Evolutionary conservation across 164 flowering plant genomes (phyloP), one percentile per base, ranked within the genome.

Genomic region (Magnolia officinalis): DNA sequence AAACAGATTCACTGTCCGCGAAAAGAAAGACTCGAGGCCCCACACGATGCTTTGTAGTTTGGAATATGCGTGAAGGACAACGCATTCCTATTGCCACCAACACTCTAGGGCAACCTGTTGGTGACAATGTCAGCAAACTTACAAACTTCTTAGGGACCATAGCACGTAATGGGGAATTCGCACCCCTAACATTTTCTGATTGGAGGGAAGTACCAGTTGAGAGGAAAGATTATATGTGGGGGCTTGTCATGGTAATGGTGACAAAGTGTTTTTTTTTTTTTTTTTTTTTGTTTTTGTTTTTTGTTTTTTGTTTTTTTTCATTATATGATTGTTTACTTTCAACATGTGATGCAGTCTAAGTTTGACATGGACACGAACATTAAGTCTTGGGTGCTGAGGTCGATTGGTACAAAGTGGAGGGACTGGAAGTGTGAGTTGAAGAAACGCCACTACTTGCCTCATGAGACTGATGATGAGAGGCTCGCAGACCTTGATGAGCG

Each of bases 391-490:
- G 83, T 81, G 31, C 10, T 83, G 63, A 50, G 69, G 71, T 73
- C 79, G 67, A 67, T 83, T 18, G 73, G 77, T 24, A 61, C 7
- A 21, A 81, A 74, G 71, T 83, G 83, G 83, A 81, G 69, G 68
- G 31, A 81, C 26, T 80, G 81, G 81, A 83, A 83, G 70, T 29
- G 78, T 21, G 45, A 63, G 3, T 70, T 83, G 20, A 83, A 83
- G 75, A 66, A 75, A 59, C 61, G 50, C 2, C 76, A 77, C 72
- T 83, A 76, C 76, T n/a, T 71, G 24, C 67, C 73, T 19, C 67
- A 77, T 61, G 63, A 72, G 52, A 76, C 82, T n/a, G 81, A 79
- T 67, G 83, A 77, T 29, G 82, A 81, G 24, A 71, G 82, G 20
- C 67, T 79, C 13, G 80, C 73, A 24, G 75, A 79, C 50, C 55